Conservation (phyloP, 1,139 yeast genomes). For the Saccharomyces hybrid region DNA sequence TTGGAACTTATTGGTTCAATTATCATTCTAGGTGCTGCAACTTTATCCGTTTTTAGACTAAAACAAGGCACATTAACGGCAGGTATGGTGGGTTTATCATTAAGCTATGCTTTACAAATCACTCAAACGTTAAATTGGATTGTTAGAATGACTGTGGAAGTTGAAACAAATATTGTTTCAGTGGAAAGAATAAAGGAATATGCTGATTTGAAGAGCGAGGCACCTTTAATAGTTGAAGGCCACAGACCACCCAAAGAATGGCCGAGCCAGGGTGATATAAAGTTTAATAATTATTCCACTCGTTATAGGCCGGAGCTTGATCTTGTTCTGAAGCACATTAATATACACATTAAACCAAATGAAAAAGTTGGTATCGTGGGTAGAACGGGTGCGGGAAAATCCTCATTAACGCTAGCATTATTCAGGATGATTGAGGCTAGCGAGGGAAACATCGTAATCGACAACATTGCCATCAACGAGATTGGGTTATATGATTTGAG, state of each 20-base stretch:
- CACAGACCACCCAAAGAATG: conserved; percentile 63
- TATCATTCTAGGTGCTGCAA: conserved; percentile 80
- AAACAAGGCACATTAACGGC: conserved; percentile 66
- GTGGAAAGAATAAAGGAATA: conserved; percentile 94
- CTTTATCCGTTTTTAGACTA: conserved; percentile 65
- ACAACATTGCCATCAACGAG: conserved; percentile 55
- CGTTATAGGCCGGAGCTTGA: conserved; percentile 82
- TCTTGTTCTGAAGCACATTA: conserved; percentile 66
- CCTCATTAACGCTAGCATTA: conserved; percentile 80
- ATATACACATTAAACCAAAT: conserved; percentile 56
- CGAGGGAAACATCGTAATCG: conserved; percentile 67
- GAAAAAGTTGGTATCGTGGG: conserved; percentile 96
- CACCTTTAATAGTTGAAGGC: conserved; percentile 64
- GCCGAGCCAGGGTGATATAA: conserved; percentile 73
- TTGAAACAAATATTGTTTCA: conserved; percentile 92
- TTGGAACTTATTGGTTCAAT: conserved; percentile 85
- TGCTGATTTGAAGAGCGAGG: conserved; percentile 67
- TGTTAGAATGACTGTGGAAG: conserved; percentile 96
- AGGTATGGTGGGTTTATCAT: conserved; percentile 88
- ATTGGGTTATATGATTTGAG: conserved; percentile 83
- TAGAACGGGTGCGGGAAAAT: conserved; percentile 96
- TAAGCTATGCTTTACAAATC: conserved; percentile 84
- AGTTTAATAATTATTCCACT: conserved; percentile 69
- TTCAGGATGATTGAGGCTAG: conserved; percentile 85
- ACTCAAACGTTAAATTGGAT: conserved; percentile 96